These are phyloP conservation scores for Claviceps sp. DNA, from an alignment of 2,329 filamentous ascomycete species.

Conservation along the genomic window DNA sequence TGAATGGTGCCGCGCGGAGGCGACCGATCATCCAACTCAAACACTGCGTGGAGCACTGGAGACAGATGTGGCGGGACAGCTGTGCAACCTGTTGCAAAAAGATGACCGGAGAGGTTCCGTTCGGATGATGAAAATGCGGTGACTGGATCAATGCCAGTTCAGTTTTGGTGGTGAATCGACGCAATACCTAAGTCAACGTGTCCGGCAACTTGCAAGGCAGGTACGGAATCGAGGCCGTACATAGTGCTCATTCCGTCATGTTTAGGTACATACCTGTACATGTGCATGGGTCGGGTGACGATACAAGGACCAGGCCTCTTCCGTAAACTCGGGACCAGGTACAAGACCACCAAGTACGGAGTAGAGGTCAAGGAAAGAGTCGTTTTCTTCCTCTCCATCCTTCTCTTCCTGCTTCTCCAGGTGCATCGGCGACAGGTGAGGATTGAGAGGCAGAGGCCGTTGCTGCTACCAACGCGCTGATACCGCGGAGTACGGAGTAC, in stretches of 20 bases:
- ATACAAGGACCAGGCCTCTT: too few species aligned
- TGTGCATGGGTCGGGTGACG: too few species aligned
- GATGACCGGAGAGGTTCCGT: neutral
- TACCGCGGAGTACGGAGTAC: too few species aligned
- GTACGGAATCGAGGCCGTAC: neutral
- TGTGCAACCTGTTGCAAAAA: neutral
- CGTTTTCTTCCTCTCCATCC: too few species aligned
- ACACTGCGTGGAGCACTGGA: neutral
- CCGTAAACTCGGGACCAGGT: too few species aligned
- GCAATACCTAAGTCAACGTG: neutral
- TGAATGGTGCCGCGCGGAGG: neutral
- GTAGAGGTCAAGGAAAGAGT: too few species aligned
- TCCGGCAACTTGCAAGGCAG: neutral
- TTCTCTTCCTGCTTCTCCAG: too few species aligned
- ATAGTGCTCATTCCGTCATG: neutral
- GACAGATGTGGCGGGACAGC: neutral
- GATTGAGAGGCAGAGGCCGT: too few species aligned
- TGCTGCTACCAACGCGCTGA: too few species aligned
- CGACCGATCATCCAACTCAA: neutral
- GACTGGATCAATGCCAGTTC: neutral
- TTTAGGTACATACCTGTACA: neutral
- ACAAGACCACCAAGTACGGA: too few species aligned
- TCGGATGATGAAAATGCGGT: neutral
- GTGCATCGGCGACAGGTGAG: too few species aligned
- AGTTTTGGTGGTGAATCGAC: neutral